Percentiles rank a stretch among this genome's conserved stretches.
phyloP scores from a whole-genome alignment of 768 basidiomycete species.

The Kwoniella sp. region DNA sequence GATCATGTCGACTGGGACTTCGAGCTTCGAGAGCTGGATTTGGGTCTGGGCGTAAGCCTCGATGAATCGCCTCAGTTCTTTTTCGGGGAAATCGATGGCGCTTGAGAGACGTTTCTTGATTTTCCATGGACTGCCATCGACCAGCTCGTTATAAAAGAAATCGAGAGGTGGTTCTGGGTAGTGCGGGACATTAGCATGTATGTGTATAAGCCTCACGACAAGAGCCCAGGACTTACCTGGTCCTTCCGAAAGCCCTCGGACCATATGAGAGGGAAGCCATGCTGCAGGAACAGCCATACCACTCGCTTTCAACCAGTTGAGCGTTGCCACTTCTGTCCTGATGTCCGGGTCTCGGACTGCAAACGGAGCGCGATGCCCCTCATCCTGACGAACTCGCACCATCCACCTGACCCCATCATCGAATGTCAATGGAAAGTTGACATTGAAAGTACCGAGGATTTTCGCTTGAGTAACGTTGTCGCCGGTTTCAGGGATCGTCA shows the following conservation, averaged over 20 bases:
- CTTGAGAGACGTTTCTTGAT: not conserved
- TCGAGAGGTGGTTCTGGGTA: not conserved
- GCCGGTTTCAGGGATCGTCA: slow-evolving; percentile 1
- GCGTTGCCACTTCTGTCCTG: slow-evolving; percentile 10
- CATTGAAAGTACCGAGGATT: slow-evolving; percentile 7
- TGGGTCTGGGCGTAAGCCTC: slow-evolving; percentile 6
- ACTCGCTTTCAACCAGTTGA: not conserved
- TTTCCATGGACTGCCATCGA: slow-evolving; percentile 1
- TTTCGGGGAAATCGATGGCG: not conserved
- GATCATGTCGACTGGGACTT: slow-evolving; percentile 2
- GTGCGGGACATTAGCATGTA: not conserved
- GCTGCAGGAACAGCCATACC: slow-evolving; percentile 12
- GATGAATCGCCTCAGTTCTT: slow-evolving; percentile 2
- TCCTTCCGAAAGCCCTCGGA: too few species aligned
- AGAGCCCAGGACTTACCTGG: too few species aligned
- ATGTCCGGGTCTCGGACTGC: not conserved
- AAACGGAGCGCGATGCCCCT: not conserved
- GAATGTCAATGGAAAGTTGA: slow-evolving; percentile 17
- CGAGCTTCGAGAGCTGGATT: not conserved
- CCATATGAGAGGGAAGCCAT: slow-evolving; percentile 1
- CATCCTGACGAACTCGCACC: slow-evolving; percentile 10
- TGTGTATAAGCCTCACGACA: too few species aligned
- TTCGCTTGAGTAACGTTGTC: not conserved
- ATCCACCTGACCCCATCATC: slow-evolving; percentile 28
- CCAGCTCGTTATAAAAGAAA: slow-evolving; percentile 14